phyloP scores from a whole-genome alignment of 257 asterid species.

The Buddleja alternifolia region DNA sequence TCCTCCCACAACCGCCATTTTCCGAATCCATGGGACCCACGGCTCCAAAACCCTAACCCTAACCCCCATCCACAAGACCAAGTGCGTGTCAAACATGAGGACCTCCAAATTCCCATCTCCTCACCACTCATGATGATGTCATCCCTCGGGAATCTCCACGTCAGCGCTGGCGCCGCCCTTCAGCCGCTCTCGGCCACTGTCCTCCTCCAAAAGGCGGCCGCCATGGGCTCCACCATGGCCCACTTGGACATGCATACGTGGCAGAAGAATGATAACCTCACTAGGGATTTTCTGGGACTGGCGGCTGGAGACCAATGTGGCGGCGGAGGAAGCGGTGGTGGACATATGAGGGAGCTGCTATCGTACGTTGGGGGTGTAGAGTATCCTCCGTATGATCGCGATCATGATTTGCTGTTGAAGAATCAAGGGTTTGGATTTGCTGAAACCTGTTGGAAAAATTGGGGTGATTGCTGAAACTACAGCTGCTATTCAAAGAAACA shows the following conservation, averaged over 20 bases:
- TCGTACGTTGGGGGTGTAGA: slow-evolving; percentile 52
- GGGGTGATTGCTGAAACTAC: slow-evolving; percentile 60
- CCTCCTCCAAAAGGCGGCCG: slow-evolving; percentile 73
- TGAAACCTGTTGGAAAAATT: slow-evolving; percentile 48
- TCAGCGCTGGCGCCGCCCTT: slow-evolving; percentile 19
- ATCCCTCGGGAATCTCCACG: slow-evolving; percentile 29
- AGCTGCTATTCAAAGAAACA: no score
- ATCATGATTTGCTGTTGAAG: slow-evolving; percentile 44
- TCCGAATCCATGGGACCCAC: slow-evolving; percentile 35
- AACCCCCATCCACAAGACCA: slow-evolving; percentile 21
- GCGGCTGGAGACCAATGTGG: slow-evolving; percentile 49
- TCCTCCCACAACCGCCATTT: slow-evolving; percentile 32
- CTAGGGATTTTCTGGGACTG: slow-evolving; percentile 83
- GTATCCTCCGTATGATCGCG: slow-evolving; percentile 49
- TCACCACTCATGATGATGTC: slow-evolving; percentile 24
- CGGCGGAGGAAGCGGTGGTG: slow-evolving; percentile 19
- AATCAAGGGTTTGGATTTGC: slow-evolving; percentile 57
- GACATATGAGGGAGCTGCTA: slow-evolving; percentile 37
- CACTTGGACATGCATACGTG: slow-evolving; percentile 67
- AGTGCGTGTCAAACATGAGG: slow-evolving; percentile 49
- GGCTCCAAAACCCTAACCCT: slow-evolving; percentile 38
- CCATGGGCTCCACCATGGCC: slow-evolving; percentile 64
- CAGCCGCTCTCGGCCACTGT: slow-evolving; percentile 70
- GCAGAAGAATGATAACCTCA: slow-evolving; percentile 64
- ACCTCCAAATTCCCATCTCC: slow-evolving; percentile 41